These are phyloP conservation scores for Uncinocarpus reesii DNA, from an alignment of 2,329 filamentous ascomycete species.

Conservation along the genomic window DNA sequence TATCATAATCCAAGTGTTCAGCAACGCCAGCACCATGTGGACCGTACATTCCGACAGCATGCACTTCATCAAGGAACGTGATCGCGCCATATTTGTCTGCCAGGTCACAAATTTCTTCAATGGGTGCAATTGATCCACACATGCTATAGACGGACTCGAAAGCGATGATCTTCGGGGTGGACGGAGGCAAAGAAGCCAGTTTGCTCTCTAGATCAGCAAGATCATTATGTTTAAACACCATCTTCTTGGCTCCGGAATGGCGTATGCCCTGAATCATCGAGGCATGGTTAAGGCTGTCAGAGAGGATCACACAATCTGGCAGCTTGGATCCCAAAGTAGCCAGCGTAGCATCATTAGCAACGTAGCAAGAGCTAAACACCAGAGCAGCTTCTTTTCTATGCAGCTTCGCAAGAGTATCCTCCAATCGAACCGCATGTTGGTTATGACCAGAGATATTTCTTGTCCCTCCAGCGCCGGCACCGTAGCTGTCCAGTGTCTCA, in stretches of 20 bases:
- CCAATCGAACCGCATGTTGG: conserved; percentile 77
- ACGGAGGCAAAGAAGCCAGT: conserved; percentile 70
- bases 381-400: conserved; percentile 86
- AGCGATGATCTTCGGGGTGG: conserved; percentile 92
- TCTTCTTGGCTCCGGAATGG: conserved; percentile 90
- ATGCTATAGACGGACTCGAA: conserved; percentile 99
- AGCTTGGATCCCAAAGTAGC: conserved; percentile 95
- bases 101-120: conserved; percentile 88
- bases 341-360: conserved; percentile 93
- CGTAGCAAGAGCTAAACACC: conserved; percentile 96
- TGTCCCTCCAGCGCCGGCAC: conserved; percentile 87
- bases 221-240: conserved; percentile 98
- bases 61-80: conserved; percentile 96
- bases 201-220: conserved; percentile 86
- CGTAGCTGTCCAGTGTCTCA: conserved; percentile 85
- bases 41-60: conserved; percentile 98
- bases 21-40: conserved; percentile 91
- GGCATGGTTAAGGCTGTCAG: conserved; percentile 92
- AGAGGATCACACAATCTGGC: conserved; percentile 94
- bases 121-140: conserved; percentile 95
- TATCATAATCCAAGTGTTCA: conserved; percentile 90
- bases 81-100: conserved; percentile 96
- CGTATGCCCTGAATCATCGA: conserved; percentile 99
- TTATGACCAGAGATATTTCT: conserved; percentile 98
- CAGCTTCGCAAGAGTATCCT: conserved; percentile 70